A percentile compares a stretch with the other conserved stretches of the same genome.
phyloP scores from a whole-genome alignment of 441 rosid genomes.

The Metrosideros polymorpha region DNA sequence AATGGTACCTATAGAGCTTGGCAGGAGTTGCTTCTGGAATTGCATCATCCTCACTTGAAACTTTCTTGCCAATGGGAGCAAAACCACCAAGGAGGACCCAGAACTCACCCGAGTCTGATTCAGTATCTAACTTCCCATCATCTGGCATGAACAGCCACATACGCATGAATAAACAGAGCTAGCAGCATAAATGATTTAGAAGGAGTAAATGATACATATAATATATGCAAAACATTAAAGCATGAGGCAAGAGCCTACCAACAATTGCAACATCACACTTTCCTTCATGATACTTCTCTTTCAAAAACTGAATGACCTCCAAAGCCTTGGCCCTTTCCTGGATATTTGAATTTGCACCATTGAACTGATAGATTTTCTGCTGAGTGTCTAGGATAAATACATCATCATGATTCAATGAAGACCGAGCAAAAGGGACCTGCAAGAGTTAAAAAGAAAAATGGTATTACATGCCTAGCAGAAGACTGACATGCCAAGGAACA shows the following conservation, averaged over 20 bases:
- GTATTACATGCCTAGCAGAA: conserved; percentile 1
- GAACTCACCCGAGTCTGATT: conserved; percentile 97
- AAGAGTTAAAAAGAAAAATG: conserved; percentile 11
- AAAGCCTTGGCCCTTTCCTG: conserved; percentile 99
- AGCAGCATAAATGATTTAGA: neutral
- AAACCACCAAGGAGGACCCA: conserved; percentile 99
- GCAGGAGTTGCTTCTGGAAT: conserved; percentile 68
- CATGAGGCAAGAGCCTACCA: conserved; percentile 45
- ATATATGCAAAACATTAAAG: neutral
- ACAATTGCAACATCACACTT: conserved; percentile 85
- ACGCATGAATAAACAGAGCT: conserved; percentile 3
- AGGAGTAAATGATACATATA: neutral
- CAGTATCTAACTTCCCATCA: conserved; percentile 97
- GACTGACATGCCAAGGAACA: conserved; percentile 1
- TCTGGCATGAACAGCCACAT: conserved; percentile 32
- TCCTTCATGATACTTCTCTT: conserved; percentile 96
- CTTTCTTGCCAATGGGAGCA: conserved; percentile 95
- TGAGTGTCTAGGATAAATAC: conserved; percentile 86
- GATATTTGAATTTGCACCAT: conserved; percentile 95
- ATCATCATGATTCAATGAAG: conserved; percentile 97
- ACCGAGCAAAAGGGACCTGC: conserved; percentile 87
- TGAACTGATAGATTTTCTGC: conserved; percentile 89
- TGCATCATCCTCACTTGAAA: conserved; percentile 67
- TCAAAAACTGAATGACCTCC: conserved; percentile 94
- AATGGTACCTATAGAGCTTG: conserved; percentile 58